Conservation (phyloP, 139 green algal species). For the Parachlorella kessleri region DNA sequence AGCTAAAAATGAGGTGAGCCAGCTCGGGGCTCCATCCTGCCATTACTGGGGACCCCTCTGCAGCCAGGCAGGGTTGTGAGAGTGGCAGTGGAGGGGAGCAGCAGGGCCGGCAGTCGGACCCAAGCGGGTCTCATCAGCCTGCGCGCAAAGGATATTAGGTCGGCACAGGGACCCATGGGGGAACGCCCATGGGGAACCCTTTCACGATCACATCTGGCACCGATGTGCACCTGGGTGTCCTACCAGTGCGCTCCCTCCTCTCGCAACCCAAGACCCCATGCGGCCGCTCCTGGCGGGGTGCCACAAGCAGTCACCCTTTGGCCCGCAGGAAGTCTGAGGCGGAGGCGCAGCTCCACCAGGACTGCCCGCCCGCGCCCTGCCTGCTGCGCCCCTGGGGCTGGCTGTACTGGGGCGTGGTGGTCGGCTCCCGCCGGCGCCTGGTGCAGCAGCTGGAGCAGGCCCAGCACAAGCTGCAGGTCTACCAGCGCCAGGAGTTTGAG, state of each 20-base stretch:
- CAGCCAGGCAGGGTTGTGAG: background rate
- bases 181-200: too few relatives aligned
- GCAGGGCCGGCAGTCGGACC: background rate
- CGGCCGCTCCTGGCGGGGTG: too few relatives aligned
- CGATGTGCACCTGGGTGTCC: too few relatives aligned
- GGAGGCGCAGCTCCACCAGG: conserved; percentile 16
- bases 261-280: too few relatives aligned
- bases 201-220: too few relatives aligned
- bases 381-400: conserved; percentile 20
- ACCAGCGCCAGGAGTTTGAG: conserved; percentile 35
- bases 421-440: conserved; percentile 15
- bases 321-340: conserved; percentile 20
- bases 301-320: too few relatives aligned
- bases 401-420: conserved; percentile 33
- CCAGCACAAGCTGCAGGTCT: conserved; percentile 34
- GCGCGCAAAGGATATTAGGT: too few relatives aligned
- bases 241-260: too few relatives aligned
- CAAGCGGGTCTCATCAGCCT: too few relatives aligned
- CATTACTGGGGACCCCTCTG: background rate
- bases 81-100: background rate
- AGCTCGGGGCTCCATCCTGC: background rate
- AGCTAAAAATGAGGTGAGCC: conserved; percentile 20
- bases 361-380: background rate
- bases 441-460: conserved; percentile 10
- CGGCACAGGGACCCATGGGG: too few relatives aligned